These are phyloP conservation scores for Colletotrichum liaoningense DNA, from an alignment of 2,329 filamentous ascomycete species.

Conservation along the genomic window DNA sequence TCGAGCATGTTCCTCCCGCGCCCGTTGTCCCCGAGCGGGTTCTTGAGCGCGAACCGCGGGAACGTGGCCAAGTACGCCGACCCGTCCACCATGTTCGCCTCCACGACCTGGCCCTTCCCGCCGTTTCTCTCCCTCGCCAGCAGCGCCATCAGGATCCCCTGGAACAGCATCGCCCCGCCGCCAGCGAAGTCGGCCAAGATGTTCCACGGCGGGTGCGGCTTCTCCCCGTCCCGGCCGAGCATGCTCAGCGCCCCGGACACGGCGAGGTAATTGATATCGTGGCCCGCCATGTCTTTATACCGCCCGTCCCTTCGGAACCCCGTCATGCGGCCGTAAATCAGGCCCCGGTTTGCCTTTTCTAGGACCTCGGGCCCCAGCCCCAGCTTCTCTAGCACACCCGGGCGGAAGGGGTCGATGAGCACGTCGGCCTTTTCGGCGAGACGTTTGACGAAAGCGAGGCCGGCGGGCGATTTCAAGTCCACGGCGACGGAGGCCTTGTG, in stretches of 20 bases:
- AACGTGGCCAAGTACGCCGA: conserved; percentile 82
- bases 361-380: conserved; percentile 80
- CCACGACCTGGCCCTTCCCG: conserved; percentile 86
- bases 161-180: conserved; percentile 83
- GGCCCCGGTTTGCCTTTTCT: conserved; percentile 73
- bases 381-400: conserved; percentile 88
- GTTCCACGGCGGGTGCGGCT: conserved; percentile 84
- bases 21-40: conserved; percentile 68
- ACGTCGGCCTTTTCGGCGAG: conserved; percentile 77
- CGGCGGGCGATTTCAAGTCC: conserved; percentile 77
- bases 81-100: conserved; percentile 98
- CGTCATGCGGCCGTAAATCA: conserved; percentile 88
- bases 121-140: conserved; percentile 68
- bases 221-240: conserved; percentile 76
- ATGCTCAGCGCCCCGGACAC: conserved; percentile 83
- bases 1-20: conserved; percentile 85
- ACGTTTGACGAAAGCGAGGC: conserved; percentile 73
- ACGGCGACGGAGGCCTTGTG: conserved; percentile 85
- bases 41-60: conserved; percentile 75
- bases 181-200: conserved; percentile 92
- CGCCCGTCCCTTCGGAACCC: conserved; percentile 89
- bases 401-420: conserved; percentile 93
- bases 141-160: conserved; percentile 85
- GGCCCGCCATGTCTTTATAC: conserved; percentile 89
- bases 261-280: conserved; percentile 97